Base-by-base conservation (phyloP, 139 green algal species). In the Volvox reticuliferus region DNA sequence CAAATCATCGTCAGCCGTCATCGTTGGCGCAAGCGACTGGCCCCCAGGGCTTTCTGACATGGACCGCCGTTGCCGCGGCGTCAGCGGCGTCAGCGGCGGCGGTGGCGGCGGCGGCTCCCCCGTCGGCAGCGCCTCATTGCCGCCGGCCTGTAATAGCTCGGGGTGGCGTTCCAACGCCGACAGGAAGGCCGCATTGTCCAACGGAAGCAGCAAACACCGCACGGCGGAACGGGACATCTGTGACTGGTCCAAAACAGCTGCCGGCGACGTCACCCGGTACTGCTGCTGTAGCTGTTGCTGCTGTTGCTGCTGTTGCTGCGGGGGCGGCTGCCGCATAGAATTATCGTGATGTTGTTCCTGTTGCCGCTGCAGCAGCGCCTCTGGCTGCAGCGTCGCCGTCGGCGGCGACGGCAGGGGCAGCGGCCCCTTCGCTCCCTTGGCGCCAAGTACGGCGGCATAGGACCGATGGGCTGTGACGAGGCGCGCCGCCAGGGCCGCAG, bases 121-220 rank as follows among this genome's bases (percentile, higher is more conserved):
- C 62, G 36, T 24, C 30, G n/a, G 62, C 62, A 78, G 62, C 30
- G 30, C 62, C 81, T 33, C 81, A 55, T 77, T 55, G 21, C 20
- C 30, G 18, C 55, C 81, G 44, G 44, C 44, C 44, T 55, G 44
- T n/a, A 87, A 55, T 33, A 87, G 81, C 81, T 22, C 81, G 16
- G 81, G 81, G 12, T 69, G 81, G 18, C 32, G 6, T 21, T 87
- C n/a, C 81, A 87, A 63, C 62, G 24, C 18, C 62, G 19, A 20
- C 17, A 87, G 81, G 24, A 87, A 37, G 50, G 33, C n/a, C 3
- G 28, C 32, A 33, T 87, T 55, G 22, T n/a, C 37, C 62, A 87
- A 63, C 81, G 55, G 81, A 32, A 76, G 62, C 81, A 87, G 62
- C 81, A 87, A 55, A 12, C n/a, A n/a, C 28, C 81, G 81, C 12